These are phyloP conservation scores for Apophysomyces trapeziformis DNA, from an alignment of 371 early-diverging fungal genomes.

Conservation along the genomic window DNA sequence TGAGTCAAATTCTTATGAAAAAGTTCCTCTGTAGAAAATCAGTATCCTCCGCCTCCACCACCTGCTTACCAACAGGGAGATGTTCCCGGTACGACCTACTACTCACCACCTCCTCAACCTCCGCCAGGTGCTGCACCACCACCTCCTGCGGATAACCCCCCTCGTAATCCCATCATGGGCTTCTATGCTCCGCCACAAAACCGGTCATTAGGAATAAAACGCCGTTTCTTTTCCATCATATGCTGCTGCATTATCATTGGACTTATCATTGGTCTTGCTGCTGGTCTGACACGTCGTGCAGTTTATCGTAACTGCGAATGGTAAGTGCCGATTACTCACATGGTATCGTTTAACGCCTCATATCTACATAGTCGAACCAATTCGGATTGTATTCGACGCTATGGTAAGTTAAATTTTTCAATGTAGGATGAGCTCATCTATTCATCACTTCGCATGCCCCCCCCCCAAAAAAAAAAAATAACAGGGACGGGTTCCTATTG, in stretches of 20 bases:
- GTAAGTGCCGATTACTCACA: conserved; percentile 17
- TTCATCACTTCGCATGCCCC: not conserved
- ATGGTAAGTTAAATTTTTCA: not conserved
- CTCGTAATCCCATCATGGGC: conserved; percentile 24
- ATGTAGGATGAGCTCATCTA: too few relatives aligned
- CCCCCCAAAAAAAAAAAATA: not conserved
- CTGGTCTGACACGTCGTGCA: conserved; percentile 32
- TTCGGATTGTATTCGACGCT: conserved; percentile 13
- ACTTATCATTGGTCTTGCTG: conserved; percentile 33
- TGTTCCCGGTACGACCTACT: conserved; percentile 28
- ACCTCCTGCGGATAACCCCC: conserved; percentile 13
- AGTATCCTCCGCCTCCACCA: conserved; percentile 20
- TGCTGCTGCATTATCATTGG: conserved; percentile 41
- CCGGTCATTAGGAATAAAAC: conserved; percentile 27
- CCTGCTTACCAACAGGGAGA: conserved; percentile 23
- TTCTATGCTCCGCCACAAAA: conserved; percentile 44
- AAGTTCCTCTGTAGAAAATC: too few relatives aligned
- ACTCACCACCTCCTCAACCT: conserved; percentile 32
- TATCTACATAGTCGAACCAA: conserved; percentile 10
- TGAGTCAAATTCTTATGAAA: too few relatives aligned
- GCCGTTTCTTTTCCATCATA: conserved; percentile 31
- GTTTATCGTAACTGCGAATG: conserved; percentile 25
- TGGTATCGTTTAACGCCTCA: not conserved
- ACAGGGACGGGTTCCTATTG: not conserved
- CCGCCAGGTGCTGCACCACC: conserved; percentile 19